phyloP scores from a whole-genome alignment of 805 yeast species.

The Saturnispora ahearnii region DNA sequence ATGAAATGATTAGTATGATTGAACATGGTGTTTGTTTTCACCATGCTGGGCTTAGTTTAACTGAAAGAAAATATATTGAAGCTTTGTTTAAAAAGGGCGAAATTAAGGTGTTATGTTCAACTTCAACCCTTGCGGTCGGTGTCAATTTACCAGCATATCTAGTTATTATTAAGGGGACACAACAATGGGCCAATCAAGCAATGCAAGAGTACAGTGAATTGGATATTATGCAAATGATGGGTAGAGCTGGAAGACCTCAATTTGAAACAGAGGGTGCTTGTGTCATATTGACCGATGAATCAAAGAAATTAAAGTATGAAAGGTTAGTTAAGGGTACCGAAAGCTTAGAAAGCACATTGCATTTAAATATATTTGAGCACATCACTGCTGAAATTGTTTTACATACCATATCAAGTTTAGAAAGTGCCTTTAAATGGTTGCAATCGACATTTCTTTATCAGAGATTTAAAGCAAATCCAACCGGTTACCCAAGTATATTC shows the following conservation, averaged over 20 bases:
- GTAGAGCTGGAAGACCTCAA: slow-evolving; percentile 76
- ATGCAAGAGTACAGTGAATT: slow-evolving; percentile 64
- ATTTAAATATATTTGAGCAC: slow-evolving; percentile 64
- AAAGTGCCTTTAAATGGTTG: slow-evolving; percentile 61
- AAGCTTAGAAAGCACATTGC: slow-evolving; percentile 72
- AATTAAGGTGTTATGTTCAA: slow-evolving; percentile 62
- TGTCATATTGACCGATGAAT: slow-evolving; percentile 63
- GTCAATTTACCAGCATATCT: slow-evolving; percentile 74
- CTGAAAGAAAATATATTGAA: slow-evolving; percentile 61
- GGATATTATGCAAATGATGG: slow-evolving; percentile 82
- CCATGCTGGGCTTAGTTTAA: slow-evolving; percentile 71
- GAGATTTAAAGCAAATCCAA: slow-evolving; percentile 65
- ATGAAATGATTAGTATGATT: slow-evolving; percentile 44
- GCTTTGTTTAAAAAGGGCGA: slow-evolving; percentile 54
- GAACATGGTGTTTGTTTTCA: slow-evolving; percentile 67
- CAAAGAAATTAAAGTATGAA: slow-evolving; percentile 63
- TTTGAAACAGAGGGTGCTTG: slow-evolving; percentile 71
- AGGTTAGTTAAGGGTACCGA: slow-evolving; percentile 70
- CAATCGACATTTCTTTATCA: slow-evolving; percentile 69
- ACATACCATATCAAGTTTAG: slow-evolving; percentile 52
- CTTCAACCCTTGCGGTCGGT: slow-evolving; percentile 80
- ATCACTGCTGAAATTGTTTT: slow-evolving; percentile 71
- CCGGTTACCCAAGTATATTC: slow-evolving; percentile 51
- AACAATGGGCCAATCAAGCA: slow-evolving; percentile 43
- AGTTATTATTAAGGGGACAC: slow-evolving; percentile 71